Evolutionary conservation across 208 protist genomes (phyloP), one percentile per base, ranked within the genome.

Genomic region (Crithidia thermophila): DNA sequence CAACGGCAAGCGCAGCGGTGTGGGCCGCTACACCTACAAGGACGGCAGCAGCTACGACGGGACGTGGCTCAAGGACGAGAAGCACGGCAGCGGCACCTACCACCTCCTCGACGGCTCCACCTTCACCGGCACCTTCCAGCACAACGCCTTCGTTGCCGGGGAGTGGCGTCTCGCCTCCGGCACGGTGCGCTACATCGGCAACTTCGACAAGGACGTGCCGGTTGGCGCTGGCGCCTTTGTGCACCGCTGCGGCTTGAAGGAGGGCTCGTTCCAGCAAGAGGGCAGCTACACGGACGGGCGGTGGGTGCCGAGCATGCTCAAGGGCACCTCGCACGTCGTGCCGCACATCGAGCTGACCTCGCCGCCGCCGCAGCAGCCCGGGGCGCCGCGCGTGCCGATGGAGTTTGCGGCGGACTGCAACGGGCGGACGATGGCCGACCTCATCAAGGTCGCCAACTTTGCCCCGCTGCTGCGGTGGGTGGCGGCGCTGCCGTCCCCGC

Each of bases 21-120:
- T 65, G 18, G 91, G 91, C 21, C 88, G 79, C 52, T 96, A 94
- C 70, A 77, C 83, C 16, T 94, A 94, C 75, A 65, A 79, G n/a
- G 85, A 93, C 60, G 91, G 88, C 37, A 94, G 88, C 75, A 90
- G 72, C 74, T 96, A 96, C 80, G 81, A 93, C 49, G 91, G 91
- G 25, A 40, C 63, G 21, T 96, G 88, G 87, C 73, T 77, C 23
- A 69, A 83, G 63, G 86, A 91, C 43, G 75, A 88, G 49, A 89
- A 91, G 60, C 84, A 94, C 51, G 88, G 91, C 31, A 75, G 72
- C 51, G 91, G 91, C 39, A 78, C 75, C 7, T 92, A 93, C 66
- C 63, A 75, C 50, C 88, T 93, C 47, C 78, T 88, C 8, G 87
- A 94, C 66, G 87, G 86, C 28, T 88, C 84, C 4, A 74, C 66